Evolutionary conservation across 768 basidiomycete species (phyloP), one percentile per base, ranked within the genome.

Genomic region (Tricholoma terreum): DNA sequence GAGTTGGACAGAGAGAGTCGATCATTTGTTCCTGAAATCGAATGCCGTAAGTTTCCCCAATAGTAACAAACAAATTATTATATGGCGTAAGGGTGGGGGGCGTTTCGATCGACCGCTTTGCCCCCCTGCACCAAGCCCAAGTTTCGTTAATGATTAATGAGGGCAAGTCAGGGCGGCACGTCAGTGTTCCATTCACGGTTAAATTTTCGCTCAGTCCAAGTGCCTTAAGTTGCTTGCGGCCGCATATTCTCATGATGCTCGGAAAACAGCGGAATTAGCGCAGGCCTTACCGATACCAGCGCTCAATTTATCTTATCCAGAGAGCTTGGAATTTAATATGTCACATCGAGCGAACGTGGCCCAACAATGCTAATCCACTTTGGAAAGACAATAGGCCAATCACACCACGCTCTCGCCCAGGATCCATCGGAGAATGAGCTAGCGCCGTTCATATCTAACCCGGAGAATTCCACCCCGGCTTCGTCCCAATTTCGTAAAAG

Each of bases 161-260:
- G 24, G 68, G 11, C 36, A 43, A 14, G 31, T 59, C 60, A 57
- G 54, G 33, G 17, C 65, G 70, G 58, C 80, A 85, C 5, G 87
- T 90, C 40, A 79, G 70, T 2, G 75, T 81, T 6, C 86, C 87
- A 53, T 87, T 85, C 59, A 89, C 78, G 11, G 85, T 88, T 67
- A 90, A 81, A 63, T 90, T 91, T 4, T 89, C 89, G 59, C 86
- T 88, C 0, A 82, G 80, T 12, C 87, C 88, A 63, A n/a, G n/a
- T 61, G 24, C 22, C 31, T 35, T 50, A 33, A 11, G 51, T 48
- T 35, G 17, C 10, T 43, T 30, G 12, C 7, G 4, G 11, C 30
- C 38, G 9, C 54, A 50, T 31, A 56, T 48, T 19, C 50, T 31
- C 38, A 40, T 36, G 46, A 51, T 50, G 48, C 36, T 60, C 46